A percentile compares a stretch with the other conserved stretches of the same genome.
These are phyloP conservation scores for Plasmodium berghei DNA, from an alignment of 169 alveolate genomes.

Conservation along the genomic window DNA sequence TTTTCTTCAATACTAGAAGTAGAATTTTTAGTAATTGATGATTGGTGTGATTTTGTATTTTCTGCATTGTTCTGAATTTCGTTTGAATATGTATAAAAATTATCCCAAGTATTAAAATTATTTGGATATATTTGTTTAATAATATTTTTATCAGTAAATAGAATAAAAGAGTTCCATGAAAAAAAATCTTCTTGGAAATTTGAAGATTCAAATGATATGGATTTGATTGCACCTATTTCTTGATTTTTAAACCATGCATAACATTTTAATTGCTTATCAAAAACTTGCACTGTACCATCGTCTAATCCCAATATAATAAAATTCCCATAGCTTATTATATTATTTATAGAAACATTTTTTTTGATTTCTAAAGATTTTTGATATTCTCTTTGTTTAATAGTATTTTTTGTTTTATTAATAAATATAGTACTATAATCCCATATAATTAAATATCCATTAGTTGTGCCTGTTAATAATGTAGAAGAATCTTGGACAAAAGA, in stretches of 20 bases:
- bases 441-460: constrained; percentile 48
- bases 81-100: not conserved
- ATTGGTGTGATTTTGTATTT: not conserved
- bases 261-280: constrained; percentile 70
- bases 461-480: constrained; percentile 63
- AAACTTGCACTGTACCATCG: constrained; percentile 69
- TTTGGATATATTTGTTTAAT: constrained; percentile 55
- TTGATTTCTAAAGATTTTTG: constrained; percentile 69
- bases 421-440: constrained; percentile 76
- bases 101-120: constrained; percentile 22
- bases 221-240: constrained; percentile 59
- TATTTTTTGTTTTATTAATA: constrained; percentile 63
- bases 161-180: constrained; percentile 67
- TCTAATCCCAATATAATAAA: constrained; percentile 47
- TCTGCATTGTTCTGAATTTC: not conserved
- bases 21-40: not conserved
- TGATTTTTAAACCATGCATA: constrained; percentile 76
- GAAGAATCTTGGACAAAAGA: constrained; percentile 71
- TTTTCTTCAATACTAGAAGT: not conserved
- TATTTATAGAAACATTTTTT: constrained; percentile 57
- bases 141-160: constrained; percentile 47
- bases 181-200: constrained; percentile 60
- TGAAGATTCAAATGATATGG: constrained; percentile 47
- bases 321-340: constrained; percentile 64
- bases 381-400: constrained; percentile 74